These are phyloP conservation scores for Phytophthora crassamura DNA, from an alignment of 352 stramenopile species.

Conservation along the genomic window DNA sequence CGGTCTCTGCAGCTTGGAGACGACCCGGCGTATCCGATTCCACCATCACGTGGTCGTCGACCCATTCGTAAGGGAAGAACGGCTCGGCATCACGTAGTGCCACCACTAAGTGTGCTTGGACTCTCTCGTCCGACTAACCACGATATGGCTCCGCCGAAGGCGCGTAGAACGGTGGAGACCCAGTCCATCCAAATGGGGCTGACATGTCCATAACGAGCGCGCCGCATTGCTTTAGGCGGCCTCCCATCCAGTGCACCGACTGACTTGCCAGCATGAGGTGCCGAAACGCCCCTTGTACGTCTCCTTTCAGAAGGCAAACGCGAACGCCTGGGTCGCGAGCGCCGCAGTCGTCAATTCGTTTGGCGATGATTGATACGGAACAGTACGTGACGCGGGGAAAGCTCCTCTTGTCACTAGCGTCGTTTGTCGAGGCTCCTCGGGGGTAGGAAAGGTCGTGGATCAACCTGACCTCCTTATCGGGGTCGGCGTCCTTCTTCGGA, in stretches of 20 bases:
- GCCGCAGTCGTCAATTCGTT: too few species aligned
- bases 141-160: conserved; percentile 11
- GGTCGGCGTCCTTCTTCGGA: too few species aligned
- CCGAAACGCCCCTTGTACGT: too few species aligned
- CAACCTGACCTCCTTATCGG: too few species aligned
- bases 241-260: neutral
- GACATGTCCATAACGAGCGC: too few species aligned
- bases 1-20: neutral
- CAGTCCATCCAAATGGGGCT: conserved; percentile 4
- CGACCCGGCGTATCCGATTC: conserved; percentile 4
- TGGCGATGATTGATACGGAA: too few species aligned
- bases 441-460: too few species aligned
- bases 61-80: conserved; percentile 17
- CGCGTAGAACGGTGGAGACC: neutral
- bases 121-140: conserved; percentile 13
- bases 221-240: neutral
- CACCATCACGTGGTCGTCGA: conserved; percentile 9
- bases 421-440: too few species aligned
- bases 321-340: too few species aligned
- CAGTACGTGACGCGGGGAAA: too few species aligned
- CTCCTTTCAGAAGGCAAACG: too few species aligned
- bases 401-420: too few species aligned
- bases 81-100: neutral
- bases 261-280: neutral
- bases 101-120: neutral